A percentile compares a stretch with the other conserved stretches of the same genome.
Conservation (phyloP, 2,329 filamentous ascomycete species). For the Fusarium pseudocircinatum region DNA sequence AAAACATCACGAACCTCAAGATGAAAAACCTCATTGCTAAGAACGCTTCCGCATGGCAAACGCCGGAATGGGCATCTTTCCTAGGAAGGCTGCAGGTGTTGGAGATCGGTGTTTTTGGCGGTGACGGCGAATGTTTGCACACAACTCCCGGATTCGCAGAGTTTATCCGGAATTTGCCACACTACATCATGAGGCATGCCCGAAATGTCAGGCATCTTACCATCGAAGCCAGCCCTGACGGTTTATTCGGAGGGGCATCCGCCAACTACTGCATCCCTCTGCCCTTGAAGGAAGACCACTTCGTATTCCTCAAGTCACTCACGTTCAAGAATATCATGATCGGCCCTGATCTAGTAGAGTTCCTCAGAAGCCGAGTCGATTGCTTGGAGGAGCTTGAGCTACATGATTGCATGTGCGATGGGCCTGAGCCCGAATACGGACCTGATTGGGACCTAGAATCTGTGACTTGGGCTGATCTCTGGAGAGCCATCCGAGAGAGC, state of each 20-base stretch:
- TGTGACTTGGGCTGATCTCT: neutral
- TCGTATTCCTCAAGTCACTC: neutral
- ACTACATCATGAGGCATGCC: neutral
- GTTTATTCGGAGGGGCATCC: neutral
- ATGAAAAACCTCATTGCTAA: neutral
- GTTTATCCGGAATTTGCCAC: neutral
- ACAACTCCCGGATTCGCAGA: fast-evolving
- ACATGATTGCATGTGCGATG: neutral
- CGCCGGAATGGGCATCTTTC: neutral
- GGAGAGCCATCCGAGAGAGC: neutral
- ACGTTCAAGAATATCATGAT: neutral
- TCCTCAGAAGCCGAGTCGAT: neutral
- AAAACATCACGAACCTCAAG: neutral
- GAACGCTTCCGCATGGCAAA: neutral
- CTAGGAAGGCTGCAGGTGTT: neutral
- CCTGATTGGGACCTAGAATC: neutral
- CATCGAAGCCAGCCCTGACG: neutral
- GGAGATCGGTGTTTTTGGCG: neutral
- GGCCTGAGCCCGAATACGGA: too few relatives aligned
- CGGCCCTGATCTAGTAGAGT: neutral
- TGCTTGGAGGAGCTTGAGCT: neutral
- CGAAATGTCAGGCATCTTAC: neutral
- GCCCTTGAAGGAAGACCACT: neutral
- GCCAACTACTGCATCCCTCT: neutral
- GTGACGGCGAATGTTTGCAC: neutral